Evolutionary conservation across 176 grass and related monocot species (phyloP), one percentile per base, ranked within the genome.

Genomic region (Secale cereale): DNA sequence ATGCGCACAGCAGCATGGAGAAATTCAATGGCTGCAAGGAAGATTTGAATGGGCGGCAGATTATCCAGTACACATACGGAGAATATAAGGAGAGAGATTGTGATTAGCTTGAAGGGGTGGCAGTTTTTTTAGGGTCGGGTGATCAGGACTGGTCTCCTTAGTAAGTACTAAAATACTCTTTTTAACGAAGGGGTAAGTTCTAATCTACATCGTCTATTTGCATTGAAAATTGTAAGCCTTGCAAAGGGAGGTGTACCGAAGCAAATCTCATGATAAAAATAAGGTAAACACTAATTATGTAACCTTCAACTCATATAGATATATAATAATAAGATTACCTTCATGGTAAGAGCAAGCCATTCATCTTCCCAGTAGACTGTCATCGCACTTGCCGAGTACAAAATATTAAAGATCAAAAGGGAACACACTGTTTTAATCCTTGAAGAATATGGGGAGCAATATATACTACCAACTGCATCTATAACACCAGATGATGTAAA

Each of bases 401-500:
- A 88, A 78, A 95, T 81, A 87, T 95, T 90, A 77, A 95, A 98
- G 59, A 92, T 78, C 12, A 93, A 85, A 75, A 85, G 78, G 20
- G 82, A 94, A 86, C 83, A 94, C 63, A 82, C 67, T 79, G 82
- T 65, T 82, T 82, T 75, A 56, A 81, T 90, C 43, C 74, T 89
- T 72, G 73, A 85, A 37, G 83, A 85, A 39, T 80, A 82, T 46
- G 40, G n/a, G 41, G 75, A 82, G 82, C 85, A 72, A 76, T 80
- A 93, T 78, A 94, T 59, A 57, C 54, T 71, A 83, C 26, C 64
- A 27, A 95, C 46, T 81, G 81, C 57, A 83, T 87, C 81, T 31
- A 89, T 54, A 90, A 98, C 59, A 76, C 96, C 83, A 23, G 78
- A 88, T 78, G 92, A 90, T 73, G 81, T 78, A 86, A 98, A 95